Base-by-base conservation (phyloP, 495 filamentous ascomycete genomes). In the Barbatosphaeria neglecta region DNA sequence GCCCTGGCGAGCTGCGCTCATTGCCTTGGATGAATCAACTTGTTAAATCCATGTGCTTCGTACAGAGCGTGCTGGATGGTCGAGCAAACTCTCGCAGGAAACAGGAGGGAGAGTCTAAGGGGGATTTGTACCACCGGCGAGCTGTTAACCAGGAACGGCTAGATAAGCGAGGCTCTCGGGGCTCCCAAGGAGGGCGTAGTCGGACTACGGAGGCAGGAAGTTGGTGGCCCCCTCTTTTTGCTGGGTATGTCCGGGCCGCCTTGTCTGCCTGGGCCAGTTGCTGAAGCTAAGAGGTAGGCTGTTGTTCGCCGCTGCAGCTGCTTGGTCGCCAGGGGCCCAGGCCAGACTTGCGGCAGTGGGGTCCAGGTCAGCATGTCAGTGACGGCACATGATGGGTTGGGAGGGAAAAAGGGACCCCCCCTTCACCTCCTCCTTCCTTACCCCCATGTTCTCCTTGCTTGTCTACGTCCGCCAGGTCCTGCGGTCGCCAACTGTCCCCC, bases 111-210 rank as follows among this genome's bases (percentile, higher is more conserved):
- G 9, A 25, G 9, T 3, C 16, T 4, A 35, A 35, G 13, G 5
- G 20, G 24, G 39, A 9, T 19, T 41, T 41, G 19, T n/a, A n/a
- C 17, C 20, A 13, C 6, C 39, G 39, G 22, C 39, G 39, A 41
- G 39, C 19, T 41, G 39, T 41, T 41, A 41, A 41, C 39, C 39
- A 23, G 20, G 39, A 41, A 41, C 15, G 39, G 39, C 39, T 41
- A 41, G 39, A 41, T 41, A 41, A 24, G 39, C 39, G 39, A 41
- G 22, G 15, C 39, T 41, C 20, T 24, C n/a, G 20, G 3, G 22
- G 39, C 10, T n/a, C 39, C 39, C 19, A 41, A 18, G 15, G n/a
- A 37, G 10, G 39, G 39, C 39, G 39, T 19, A 22, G 5, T 41
- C 10, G n/a, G 17, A n/a, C 39, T 19, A n/a, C 20, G 3, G 9